Conservation (phyloP, 345 rosid species). For the Tarenaya hassleriana region DNA sequence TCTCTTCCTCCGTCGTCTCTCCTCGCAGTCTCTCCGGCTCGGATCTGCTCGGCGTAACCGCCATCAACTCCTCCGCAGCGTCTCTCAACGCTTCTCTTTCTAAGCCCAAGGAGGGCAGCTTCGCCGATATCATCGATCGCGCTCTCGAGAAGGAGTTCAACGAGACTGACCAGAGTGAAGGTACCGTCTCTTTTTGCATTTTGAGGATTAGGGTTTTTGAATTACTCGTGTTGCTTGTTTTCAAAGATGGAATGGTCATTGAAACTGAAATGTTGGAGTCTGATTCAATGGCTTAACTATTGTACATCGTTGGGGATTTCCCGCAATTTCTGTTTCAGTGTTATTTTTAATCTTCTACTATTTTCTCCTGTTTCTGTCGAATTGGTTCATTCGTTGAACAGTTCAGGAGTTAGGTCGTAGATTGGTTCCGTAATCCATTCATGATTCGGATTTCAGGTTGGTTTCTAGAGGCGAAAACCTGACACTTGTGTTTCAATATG, state of each 20-base stretch:
- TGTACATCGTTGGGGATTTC: too few species aligned
- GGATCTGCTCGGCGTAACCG: slow-evolving; percentile 22
- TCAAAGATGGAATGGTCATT: not conserved
- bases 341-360: not conserved
- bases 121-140: slow-evolving; percentile 81
- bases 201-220: slow-evolving; percentile 15
- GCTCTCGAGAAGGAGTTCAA: slow-evolving; percentile 84
- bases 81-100: slow-evolving; percentile 22
- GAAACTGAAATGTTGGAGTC: slow-evolving; percentile 3
- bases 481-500: not conserved
- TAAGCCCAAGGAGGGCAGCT: slow-evolving; percentile 52
- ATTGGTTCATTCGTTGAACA: not conserved
- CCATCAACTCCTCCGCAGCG: slow-evolving; percentile 19
- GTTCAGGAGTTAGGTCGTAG: slow-evolving; percentile 6
- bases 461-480: not conserved
- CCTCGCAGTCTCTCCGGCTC: slow-evolving; percentile 20
- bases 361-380: not conserved
- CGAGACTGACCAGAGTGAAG: slow-evolving; percentile 72
- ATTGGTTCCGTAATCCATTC: slow-evolving; percentile 18
- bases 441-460: not conserved
- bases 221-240: not conserved
- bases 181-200: slow-evolving; percentile 24
- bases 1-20: slow-evolving; percentile 22
- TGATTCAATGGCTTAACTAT: not conserved
- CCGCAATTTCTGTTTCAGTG: not conserved